phyloP scores from a whole-genome alignment of 768 basidiomycete genomes.

The Pholiota molesta region DNA sequence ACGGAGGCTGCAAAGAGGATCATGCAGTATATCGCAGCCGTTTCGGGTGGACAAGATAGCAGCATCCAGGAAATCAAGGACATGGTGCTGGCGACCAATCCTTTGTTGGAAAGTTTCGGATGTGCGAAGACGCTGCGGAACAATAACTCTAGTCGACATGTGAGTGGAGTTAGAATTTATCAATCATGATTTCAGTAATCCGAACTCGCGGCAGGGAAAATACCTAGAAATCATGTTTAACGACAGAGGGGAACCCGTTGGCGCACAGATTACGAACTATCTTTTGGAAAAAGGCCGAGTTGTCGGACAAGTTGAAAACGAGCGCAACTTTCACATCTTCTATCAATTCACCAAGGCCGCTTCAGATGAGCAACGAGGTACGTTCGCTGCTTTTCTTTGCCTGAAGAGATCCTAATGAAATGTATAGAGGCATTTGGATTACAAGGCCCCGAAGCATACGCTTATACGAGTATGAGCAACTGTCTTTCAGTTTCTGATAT shows the following conservation, averaged over 20 bases:
- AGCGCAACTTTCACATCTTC: constrained; percentile 98
- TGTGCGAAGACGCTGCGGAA: constrained; percentile 99
- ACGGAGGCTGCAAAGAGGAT: constrained; percentile 99
- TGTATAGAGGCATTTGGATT: constrained; percentile 86
- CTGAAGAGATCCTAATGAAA: constrained; percentile 11
- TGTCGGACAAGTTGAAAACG: constrained; percentile 94
- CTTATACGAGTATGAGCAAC: constrained; percentile 90
- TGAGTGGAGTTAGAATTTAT: constrained; percentile 42
- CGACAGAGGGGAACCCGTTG: constrained; percentile 86
- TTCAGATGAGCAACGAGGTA: constrained; percentile 85
- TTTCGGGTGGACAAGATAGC: constrained; percentile 84
- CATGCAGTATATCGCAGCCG: constrained; percentile 99
- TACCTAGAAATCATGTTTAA: constrained; percentile 99
- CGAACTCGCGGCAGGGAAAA: constrained; percentile 73
- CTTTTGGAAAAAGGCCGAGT: constrained; percentile 96
- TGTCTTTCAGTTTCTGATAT: constrained; percentile 92
- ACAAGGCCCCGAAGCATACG: constrained; percentile 94
- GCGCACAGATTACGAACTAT: constrained; percentile 98
- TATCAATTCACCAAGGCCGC: constrained; percentile 99
- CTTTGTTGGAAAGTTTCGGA: constrained; percentile 95
- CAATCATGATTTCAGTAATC: constrained; percentile 9
- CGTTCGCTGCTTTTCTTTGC: constrained; percentile 22
- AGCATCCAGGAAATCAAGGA: constrained; percentile 99
- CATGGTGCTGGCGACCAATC: constrained; percentile 99
- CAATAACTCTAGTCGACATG: constrained; percentile 98